Base-by-base conservation (phyloP, 441 rosid genomes). In the Adansonia madagascariensis region DNA sequence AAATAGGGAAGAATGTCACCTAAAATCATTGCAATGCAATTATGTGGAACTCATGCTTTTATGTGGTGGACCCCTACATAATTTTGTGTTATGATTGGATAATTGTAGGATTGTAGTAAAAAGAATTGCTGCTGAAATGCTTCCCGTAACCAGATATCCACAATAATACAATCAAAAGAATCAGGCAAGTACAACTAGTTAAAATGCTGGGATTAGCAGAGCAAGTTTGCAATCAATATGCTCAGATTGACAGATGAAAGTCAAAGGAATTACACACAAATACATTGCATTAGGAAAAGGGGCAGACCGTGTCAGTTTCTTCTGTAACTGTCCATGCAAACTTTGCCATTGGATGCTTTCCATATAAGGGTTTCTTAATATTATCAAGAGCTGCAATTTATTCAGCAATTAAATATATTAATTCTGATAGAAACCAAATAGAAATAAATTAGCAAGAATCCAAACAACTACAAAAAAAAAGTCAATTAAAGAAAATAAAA, bases 331-430 rank as follows among this genome's bases (percentile, higher is more conserved):
- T 94, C 99, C 97, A 97, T 59, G 98, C 88, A 91, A 89, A 94
- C 82, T 93, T 91, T 66, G 86, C 80, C 98, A 94, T 94, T 49
- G 97, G 98, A 89, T 94, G 99, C 85, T 92, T 97, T 78, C 89
- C 94, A 82, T 97, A 97, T 78, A 97, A 79, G 56, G 99, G 98
- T 78, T 95, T 90, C 84, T 88, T 88, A 74, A 91, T 86, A 90
- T 91, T 90, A 79, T 97, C 93, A 84, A 97, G 92, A 71, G 89
- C 99, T 96, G 89, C 87, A 84, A 75, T 77, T 68, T 73, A 77
- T 73, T 69, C 80, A 82, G 47, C 63, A 70, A 70, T 81, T 69
- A 61, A 65, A 62, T n/a, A 55, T 63, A 52, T 56, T 67, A 65
- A 24, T 50, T 69, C 27, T 24, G 18, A 17, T 22, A 71, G 59